Base-by-base conservation (phyloP, 1,139 yeast species). In the Hansenula lynferdii region DNA sequence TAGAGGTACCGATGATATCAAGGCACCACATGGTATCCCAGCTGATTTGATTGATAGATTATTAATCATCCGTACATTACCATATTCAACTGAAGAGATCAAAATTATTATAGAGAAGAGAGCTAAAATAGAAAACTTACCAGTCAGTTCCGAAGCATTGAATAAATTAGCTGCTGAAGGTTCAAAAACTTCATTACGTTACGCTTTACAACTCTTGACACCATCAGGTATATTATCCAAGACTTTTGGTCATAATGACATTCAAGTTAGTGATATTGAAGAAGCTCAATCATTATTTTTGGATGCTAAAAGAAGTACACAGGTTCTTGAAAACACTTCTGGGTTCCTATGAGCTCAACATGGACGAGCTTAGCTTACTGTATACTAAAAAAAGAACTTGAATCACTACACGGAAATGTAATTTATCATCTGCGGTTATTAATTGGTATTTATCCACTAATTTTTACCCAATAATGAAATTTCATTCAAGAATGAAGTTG, bases 1-100 rank as follows among this genome's bases (percentile, higher is more conserved):
- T 32, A 77, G 94, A 56, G 98, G 98, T 34, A 82, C 97, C 8
- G 96, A 86, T 29, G 95, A 84, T 49, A 76, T 84, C 41, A 76
- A 77, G 48, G 84, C 96, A 15, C 97, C 99, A 20, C 98, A 94
- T 58, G 99, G 99, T 36, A 78, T 94, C 49, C 98, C 99, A 28
- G 85, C 96, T 2, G 99, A 92, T 67, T 72, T 92, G 57, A 75
- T 90, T 42, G 99, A 92, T 62, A 72, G 99, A 50, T 69, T 92
- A 47, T 73, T 92, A 51, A 94, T 92, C 58, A 92, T 94, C 38
- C 81, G 95, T 62, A 92, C 98, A 7, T 69, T 86, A 43, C 94
- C 96, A 20, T 92, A 92, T 67, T 74, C 73, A 46, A 76, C 74
- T 48, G 94, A 85, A 37, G 98, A 92, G 62, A 85, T 90, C 45